Evolutionary conservation across 139 green algal genomes (phyloP).

Genomic region (Tetratostichococcus sp.): DNA sequence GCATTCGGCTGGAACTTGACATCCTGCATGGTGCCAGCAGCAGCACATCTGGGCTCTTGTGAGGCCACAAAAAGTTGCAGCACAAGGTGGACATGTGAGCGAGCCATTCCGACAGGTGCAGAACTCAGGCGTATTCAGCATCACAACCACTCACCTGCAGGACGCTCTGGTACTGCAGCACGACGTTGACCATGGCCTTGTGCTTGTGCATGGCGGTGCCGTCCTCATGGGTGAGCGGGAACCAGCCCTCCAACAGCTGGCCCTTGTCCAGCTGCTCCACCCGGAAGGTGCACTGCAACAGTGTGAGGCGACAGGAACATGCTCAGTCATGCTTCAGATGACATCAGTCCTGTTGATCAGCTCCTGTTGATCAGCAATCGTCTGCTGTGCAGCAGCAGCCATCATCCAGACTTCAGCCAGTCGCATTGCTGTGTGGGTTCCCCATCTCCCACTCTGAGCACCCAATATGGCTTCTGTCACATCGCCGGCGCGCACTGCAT

Average conservation of each 20-base stretch:
- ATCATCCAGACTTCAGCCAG: too few species aligned
- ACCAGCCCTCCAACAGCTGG: constrained; percentile 20
- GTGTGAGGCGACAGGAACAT: not conserved
- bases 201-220: not conserved
- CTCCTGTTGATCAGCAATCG: too few species aligned
- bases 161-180: constrained; percentile 8
- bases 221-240: not conserved
- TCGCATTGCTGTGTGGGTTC: too few species aligned
- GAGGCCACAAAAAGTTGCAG: too few species aligned
- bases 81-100: too few species aligned
- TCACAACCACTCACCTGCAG: not conserved
- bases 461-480: too few species aligned
- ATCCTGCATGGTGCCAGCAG: not conserved
- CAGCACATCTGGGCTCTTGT: too few species aligned
- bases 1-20: not conserved
- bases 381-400: too few species aligned
- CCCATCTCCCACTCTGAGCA: too few species aligned
- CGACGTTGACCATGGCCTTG: not conserved
- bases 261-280: constrained; percentile 5
- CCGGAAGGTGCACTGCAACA: not conserved
- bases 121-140: too few species aligned
- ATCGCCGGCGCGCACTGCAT: too few species aligned
- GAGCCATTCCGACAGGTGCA: too few species aligned
- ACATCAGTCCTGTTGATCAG: not conserved
- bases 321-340: not conserved